These are phyloP conservation scores for Phialophora macrospora DNA, from an alignment of 2,329 filamentous ascomycete species.

Conservation along the genomic window DNA sequence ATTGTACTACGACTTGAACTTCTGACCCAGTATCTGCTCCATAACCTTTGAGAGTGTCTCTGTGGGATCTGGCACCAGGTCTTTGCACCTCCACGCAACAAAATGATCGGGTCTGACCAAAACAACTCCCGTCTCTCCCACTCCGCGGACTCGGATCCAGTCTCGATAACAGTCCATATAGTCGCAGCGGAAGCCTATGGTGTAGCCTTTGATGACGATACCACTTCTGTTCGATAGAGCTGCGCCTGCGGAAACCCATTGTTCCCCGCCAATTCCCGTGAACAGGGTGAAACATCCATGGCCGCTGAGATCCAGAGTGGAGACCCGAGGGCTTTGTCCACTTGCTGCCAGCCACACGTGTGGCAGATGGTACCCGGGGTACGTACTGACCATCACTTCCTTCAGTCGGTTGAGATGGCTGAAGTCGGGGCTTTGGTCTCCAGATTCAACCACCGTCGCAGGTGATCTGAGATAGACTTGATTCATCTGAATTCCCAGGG, in stretches of 20 bases:
- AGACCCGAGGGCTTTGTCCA: not conserved
- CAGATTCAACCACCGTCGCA: conserved; percentile 53
- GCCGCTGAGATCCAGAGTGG: conserved; percentile 60
- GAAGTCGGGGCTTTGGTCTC: conserved; percentile 41
- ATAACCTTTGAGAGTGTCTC: not conserved
- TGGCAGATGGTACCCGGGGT: conserved; percentile 63
- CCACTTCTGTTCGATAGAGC: too few relatives aligned
- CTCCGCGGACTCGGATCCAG: not conserved
- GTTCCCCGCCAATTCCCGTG: not conserved
- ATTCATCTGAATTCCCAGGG: conserved; percentile 48
- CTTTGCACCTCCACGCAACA: not conserved
- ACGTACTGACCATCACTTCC: conserved; percentile 56
- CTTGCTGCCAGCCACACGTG: conserved; percentile 62
- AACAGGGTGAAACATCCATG: conserved; percentile 47
- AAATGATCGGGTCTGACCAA: conserved; percentile 5
- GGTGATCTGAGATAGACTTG: conserved; percentile 57
- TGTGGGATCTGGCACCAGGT: not conserved
- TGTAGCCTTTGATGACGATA: not conserved
- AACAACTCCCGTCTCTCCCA: conserved; percentile 1
- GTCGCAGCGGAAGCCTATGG: not conserved
- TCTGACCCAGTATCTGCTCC: not conserved
- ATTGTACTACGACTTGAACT: too few relatives aligned
- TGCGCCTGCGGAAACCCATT: not conserved
- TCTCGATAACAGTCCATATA: not conserved
- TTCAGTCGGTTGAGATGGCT: conserved; percentile 48